Percentiles rank a stretch among this genome's conserved stretches.
Evolutionary conservation across 2,329 filamentous ascomycete genomes (phyloP).

Genomic region (Ophiostoma quercus): DNA sequence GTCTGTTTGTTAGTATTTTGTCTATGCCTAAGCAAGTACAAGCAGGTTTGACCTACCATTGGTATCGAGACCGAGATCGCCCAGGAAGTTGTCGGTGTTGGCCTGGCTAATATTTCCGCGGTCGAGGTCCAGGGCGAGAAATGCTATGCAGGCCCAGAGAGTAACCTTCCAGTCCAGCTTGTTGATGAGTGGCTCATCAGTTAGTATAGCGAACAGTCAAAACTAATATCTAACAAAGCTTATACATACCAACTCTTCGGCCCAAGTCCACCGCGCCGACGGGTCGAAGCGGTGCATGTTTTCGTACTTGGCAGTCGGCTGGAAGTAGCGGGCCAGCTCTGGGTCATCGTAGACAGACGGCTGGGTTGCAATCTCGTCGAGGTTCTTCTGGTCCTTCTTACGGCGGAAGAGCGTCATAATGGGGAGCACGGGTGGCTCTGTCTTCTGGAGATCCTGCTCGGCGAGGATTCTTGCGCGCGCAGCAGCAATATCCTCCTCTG

Average conservation of each 20-base stretch:
- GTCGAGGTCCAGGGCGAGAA: constrained; percentile 37
- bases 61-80: constrained; percentile 33
- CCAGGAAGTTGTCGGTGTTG: constrained; percentile 35
- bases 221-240: background rate
- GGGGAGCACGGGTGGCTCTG: constrained; percentile 8
- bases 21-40: background rate
- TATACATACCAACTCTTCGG: constrained; percentile 42
- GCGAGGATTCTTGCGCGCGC: background rate
- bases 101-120: constrained; percentile 38
- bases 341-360: constrained; percentile 8
- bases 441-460: constrained; percentile 7
- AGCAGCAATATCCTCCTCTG: background rate
- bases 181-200: constrained; percentile 41
- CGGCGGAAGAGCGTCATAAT: constrained; percentile 7
- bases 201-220: background rate
- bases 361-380: constrained; percentile 8
- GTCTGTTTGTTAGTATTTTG: constrained; percentile 25
- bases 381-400: constrained; percentile 13
- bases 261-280: constrained; percentile 48
- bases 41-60: constrained; percentile 27
- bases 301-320: constrained; percentile 51
- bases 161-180: constrained; percentile 39
- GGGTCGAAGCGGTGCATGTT: constrained; percentile 56
- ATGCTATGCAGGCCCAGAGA: constrained; percentile 35
- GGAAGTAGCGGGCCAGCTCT: background rate